Evolutionary conservation across 2,329 filamentous ascomycete species (phyloP), one percentile per base, ranked within the genome.

Genomic region (Sporothrix sp.): DNA sequence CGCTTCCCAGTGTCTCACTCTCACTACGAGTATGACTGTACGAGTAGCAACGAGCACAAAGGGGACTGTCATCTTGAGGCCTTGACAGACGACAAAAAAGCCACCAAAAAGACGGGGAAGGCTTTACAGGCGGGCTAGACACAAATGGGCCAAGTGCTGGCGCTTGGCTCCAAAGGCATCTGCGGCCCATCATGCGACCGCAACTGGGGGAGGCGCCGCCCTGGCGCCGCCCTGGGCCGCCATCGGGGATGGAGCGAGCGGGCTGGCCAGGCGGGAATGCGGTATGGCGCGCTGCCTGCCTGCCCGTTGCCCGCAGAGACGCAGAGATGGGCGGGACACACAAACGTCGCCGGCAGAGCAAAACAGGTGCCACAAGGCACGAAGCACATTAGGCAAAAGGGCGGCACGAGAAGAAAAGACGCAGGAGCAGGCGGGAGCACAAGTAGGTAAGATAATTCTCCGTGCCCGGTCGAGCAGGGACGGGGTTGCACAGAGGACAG

Each of bases 131-230:
- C 30, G 20, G 33, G 45, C 50, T 48, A 45, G 27, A 21, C 28
- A n/a, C 23, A 45, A 37, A 7, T 21, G 35, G 46, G 13, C 27
- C 14, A n/a, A 39, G 18, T 3, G 11, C n/a, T 3, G 16, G 21
- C 18, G 32, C 43, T 53, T 53, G 48, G 52, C 47, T 21, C 28
- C 23, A 46, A 46, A 53, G 42, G 11, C 48, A 10, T 14, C 46
- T 54, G 54, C 54, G 54, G 52, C 54, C 54, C 47, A 47, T 46
- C 35, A 45, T 54, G 52, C 52, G 50, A 28, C 54, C 54, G 35
- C 33, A 23, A n/a, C 42, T 18, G 20, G 28, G n/a, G 25, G 21
- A 39, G 52, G 30, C 50, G 52, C 52, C 53, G 42, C 50, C 30
- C 40, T 42, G 18, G 18, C 18, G 42, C 42, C 42, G 42, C 28